Evolutionary conservation across 768 basidiomycete genomes (phyloP), one percentile per base, ranked within the genome.

Genomic region (Termitomyces sp.): DNA sequence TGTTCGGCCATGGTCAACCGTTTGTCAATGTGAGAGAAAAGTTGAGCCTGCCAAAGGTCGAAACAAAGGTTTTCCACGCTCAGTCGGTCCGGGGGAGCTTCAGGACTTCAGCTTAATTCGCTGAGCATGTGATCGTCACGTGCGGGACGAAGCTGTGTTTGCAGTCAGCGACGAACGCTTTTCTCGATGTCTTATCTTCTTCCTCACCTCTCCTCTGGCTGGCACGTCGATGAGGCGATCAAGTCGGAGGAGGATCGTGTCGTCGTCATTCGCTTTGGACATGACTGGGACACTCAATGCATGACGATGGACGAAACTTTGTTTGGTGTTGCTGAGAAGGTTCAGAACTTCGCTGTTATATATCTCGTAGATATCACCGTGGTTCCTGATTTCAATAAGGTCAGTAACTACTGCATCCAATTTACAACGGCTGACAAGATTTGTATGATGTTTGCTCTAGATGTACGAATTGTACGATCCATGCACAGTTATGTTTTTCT

Each of bases 271-370:
- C 87, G 95, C 4, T 98, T 98, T 68, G 96, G 95, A 0, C 91
- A 94, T 68, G 94, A 95, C 71, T 89, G 87, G 86, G 92, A 98
- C 70, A 74, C 80, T 0, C 88, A 97, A 63, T 98, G 96, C 75
- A 98, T 98, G 97, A 90, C 87, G 18, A 97, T 98, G 94, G 97
- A 98, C 76, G 96, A 98, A 72, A 96, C 94, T 1, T 83, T 98
- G 10, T 90, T 94, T 71, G 79, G 84, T 1, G 89, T 97, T 44
- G 89, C 90, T 0, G 97, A 98, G 75, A 95, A 93, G 72, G 94
- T 98, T 5, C 94, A 98, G 77, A 98, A 99, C 75, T 98, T 96
- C 72, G 94, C 95, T 8, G 94, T 98, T 65, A 93, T 98, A 63
- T 98, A 98, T 68, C 78, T 97, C 13, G 85, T 87, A 22, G 96